Percentiles rank a stretch among this genome's conserved stretches.
Evolutionary conservation across 1,284 basidiomycete genomes (phyloP).

Genomic region (Wallemia ichthyophaga): DNA sequence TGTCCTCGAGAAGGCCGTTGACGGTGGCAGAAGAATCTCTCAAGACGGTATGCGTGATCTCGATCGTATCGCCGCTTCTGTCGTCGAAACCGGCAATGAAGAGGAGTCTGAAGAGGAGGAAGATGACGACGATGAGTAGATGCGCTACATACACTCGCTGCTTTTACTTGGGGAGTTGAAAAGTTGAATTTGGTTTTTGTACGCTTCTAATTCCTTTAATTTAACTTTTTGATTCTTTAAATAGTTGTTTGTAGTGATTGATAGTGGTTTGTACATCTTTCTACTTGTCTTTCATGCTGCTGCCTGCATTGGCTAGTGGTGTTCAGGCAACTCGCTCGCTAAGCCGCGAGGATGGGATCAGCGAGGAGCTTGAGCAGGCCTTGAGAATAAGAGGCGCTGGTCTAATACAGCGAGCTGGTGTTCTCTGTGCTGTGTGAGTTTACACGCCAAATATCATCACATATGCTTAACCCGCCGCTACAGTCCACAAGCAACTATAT

Average conservation of each 20-base stretch:
- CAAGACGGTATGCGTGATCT: slow-evolving; percentile 90
- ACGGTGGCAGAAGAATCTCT: slow-evolving; percentile 82
- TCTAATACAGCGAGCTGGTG: neutral
- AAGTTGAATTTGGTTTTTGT: too few species aligned
- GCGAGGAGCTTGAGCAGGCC: neutral
- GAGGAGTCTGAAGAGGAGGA: slow-evolving; percentile 65
- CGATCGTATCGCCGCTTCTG: slow-evolving; percentile 92
- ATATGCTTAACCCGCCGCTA: neutral
- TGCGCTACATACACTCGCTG: neutral
- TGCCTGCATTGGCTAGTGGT: neutral
- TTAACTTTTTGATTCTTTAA: neutral
- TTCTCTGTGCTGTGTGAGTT: neutral
- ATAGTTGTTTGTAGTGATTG: neutral
- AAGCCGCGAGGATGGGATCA: neutral
- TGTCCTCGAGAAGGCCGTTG: slow-evolving; percentile 72
- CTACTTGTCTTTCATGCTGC: neutral
- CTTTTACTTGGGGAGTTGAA: too few species aligned
- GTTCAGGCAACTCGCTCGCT: neutral
- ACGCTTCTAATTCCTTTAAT: too few species aligned
- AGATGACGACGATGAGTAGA: slow-evolving; percentile 33
- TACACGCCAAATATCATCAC: neutral
- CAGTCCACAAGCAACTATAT: slow-evolving; percentile 86
- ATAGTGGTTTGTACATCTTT: neutral
- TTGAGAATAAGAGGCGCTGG: neutral
- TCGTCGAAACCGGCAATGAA: slow-evolving; percentile 60